Conservation (phyloP, 148 eudicot genomes). For the Hydrangea macrophylla region DNA sequence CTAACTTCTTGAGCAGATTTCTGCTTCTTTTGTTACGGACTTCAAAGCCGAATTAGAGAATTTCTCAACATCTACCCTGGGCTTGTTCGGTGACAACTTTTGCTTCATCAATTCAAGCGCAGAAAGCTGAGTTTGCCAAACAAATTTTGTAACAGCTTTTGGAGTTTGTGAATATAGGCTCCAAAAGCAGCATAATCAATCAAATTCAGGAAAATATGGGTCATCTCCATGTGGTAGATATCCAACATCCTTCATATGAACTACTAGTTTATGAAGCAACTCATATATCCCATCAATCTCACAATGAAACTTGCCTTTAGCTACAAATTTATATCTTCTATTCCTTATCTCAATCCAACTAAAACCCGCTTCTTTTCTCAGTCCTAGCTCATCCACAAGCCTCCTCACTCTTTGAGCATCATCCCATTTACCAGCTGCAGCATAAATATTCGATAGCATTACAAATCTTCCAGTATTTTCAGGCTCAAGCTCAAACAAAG, state of each 20-base stretch:
- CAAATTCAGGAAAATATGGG: conserved; percentile 2
- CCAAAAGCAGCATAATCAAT: no score
- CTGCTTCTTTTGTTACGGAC: no score
- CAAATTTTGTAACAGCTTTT: no score
- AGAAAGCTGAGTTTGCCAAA: no score
- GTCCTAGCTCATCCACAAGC: conserved; percentile 42
- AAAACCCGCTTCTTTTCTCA: conserved; percentile 56
- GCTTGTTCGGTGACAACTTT: no score
- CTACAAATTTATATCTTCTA: conserved; percentile 46
- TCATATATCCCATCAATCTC: conserved; percentile 32
- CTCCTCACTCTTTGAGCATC: conserved; percentile 51
- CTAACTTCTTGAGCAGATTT: no score
- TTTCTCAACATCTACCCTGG: no score
- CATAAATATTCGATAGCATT: conserved; percentile 65
- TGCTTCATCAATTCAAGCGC: no score
- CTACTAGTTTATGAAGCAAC: conserved; percentile 41
- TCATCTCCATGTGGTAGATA: conserved; percentile 4
- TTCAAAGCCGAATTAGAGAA: no score
- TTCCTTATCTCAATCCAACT: conserved; percentile 72
- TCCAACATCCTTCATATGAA: conserved; percentile 51
- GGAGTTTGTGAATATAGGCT: no score
- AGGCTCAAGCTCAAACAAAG: conserved; percentile 56
- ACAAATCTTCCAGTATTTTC: conserved; percentile 57
- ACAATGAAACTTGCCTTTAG: conserved; percentile 43
- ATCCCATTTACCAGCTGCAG: conserved; percentile 59